Evolutionary conservation across 2,329 filamentous ascomycete species (phyloP), one percentile per base, ranked within the genome.

Genomic region (Xylaria sp.): DNA sequence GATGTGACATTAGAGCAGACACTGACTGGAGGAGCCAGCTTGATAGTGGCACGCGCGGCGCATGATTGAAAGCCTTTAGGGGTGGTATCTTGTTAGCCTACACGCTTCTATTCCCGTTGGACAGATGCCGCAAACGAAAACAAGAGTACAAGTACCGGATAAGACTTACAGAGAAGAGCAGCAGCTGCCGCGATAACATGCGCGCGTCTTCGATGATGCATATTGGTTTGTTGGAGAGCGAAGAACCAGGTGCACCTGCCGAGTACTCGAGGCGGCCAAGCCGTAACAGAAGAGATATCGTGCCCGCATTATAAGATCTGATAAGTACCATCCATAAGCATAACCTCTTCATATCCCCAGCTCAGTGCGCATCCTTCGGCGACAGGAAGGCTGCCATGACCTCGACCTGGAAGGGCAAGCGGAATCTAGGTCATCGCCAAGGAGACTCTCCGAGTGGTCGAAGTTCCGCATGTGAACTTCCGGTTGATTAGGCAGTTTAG

Each of bases 1-100:
- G 68, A 60, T 20, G 72, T 72, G 15, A 69, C 56, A 46, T 74
- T 75, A 20, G 71, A 71, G 64, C 74, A 76, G 23, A 75, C 68
- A 7, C 52, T 39, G 2, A 59, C 57, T 4, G 73, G 74, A 18
- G 74, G 48, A n/a, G 70, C 71, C 30, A 72, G 64, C 9, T 70
- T 66, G 59, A 76, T 71, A 45, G 70, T 75, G 32, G 71, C 70
- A 45, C 62, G 43, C 8, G 73, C 71, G 3, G 58, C 52, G 41
- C 73, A 72, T 72, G 69, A 65, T 34, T 69, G 72, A 45, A 70
- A 48, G 20, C 68, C 72, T 75, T 52, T 1, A 57, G 12, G 18
- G n/a, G 10, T 41, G 23, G 25, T 46, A 53, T 55, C 10, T 15
- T 43, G 61, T 74, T 68, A 73, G 70, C 57, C 8, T 18, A 57